phyloP scores from a whole-genome alignment of 768 basidiomycete genomes.

The Lanmaoa rubissima region DNA sequence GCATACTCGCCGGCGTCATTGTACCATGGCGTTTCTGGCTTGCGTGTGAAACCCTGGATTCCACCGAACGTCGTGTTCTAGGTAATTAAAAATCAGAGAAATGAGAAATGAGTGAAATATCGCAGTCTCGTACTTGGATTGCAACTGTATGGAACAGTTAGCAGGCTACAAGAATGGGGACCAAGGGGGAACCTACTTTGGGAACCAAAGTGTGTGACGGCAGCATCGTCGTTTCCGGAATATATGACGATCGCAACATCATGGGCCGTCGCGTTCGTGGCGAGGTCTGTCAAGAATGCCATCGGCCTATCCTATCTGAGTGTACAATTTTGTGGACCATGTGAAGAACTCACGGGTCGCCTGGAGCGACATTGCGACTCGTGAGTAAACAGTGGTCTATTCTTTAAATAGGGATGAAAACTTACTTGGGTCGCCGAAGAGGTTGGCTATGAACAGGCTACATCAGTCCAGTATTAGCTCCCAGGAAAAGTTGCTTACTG shows the following conservation, averaged over 20 bases:
- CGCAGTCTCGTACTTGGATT: constrained; percentile 37
- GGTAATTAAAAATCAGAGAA: neutral
- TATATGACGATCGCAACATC: constrained; percentile 51
- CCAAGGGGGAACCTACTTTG: constrained; percentile 47
- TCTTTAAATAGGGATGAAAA: neutral
- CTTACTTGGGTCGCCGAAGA: constrained; percentile 34
- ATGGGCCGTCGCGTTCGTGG: constrained; percentile 54
- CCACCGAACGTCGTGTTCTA: constrained; percentile 83
- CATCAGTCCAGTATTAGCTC: neutral
- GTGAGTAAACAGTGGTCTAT: neutral
- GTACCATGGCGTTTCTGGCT: constrained; percentile 65
- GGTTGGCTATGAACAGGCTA: constrained; percentile 3
- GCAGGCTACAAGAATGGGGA: neutral
- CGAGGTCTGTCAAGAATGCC: constrained; percentile 59
- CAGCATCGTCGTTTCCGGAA: constrained; percentile 69
- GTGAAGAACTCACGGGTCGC: constrained; percentile 31
- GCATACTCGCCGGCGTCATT: constrained; percentile 55
- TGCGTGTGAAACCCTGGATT: constrained; percentile 67
- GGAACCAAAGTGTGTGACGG: constrained; percentile 58
- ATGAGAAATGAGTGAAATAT: neutral
- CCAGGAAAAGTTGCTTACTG: constrained; percentile 11
- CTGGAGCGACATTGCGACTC: constrained; percentile 12
- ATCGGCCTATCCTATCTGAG: constrained; percentile 45
- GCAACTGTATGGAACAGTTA: constrained; percentile 38
- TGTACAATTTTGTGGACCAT: neutral